Evolutionary conservation across 306 rosid species (phyloP).

Genomic region (Rosa rugosa): DNA sequence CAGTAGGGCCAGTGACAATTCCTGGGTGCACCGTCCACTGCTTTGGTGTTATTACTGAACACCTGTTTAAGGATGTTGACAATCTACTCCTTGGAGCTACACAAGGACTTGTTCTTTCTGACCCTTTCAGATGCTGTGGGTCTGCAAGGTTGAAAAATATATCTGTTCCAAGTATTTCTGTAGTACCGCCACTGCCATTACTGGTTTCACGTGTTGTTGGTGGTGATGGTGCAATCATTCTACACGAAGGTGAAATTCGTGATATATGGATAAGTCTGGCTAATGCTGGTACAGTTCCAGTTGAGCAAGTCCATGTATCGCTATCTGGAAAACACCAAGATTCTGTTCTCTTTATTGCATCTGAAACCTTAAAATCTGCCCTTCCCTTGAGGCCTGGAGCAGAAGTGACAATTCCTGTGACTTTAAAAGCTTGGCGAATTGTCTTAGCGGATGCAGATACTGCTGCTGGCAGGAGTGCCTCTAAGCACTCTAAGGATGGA

Average conservation of each 20-base stretch:
- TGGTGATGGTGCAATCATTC: slow-evolving; percentile 90
- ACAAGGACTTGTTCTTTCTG: slow-evolving; percentile 98
- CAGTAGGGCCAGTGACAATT: slow-evolving; percentile 72
- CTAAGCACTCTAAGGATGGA: slow-evolving; percentile 77
- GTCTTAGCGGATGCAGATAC: slow-evolving; percentile 58
- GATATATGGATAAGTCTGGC: slow-evolving; percentile 87
- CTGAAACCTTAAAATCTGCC: slow-evolving; percentile 73
- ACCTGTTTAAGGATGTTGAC: slow-evolving; percentile 94
- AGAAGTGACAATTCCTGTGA: slow-evolving; percentile 88
- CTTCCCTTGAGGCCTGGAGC: slow-evolving; percentile 93
- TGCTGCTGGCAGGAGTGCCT: slow-evolving; percentile 53
- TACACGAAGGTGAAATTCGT: slow-evolving; percentile 94
- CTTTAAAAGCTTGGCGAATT: slow-evolving; percentile 90
- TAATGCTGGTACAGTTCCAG: slow-evolving; percentile 94
- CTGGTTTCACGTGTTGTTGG: slow-evolving; percentile 80
- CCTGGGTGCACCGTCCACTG: slow-evolving; percentile 97
- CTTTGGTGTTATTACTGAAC: slow-evolving; percentile 97
- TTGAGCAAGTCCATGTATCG: slow-evolving; percentile 89
- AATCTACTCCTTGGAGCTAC: slow-evolving; percentile 90
- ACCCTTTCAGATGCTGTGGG: slow-evolving; percentile 95
- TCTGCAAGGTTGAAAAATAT: slow-evolving; percentile 80
- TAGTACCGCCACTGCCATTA: slow-evolving; percentile 75
- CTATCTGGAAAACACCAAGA: slow-evolving; percentile 92
- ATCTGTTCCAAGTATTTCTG: slow-evolving; percentile 78
- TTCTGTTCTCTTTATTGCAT: slow-evolving; percentile 67